Evolutionary conservation across 2,329 filamentous ascomycete species (phyloP), one percentile per base, ranked within the genome.

Genomic region (Colletotrichum filicis): DNA sequence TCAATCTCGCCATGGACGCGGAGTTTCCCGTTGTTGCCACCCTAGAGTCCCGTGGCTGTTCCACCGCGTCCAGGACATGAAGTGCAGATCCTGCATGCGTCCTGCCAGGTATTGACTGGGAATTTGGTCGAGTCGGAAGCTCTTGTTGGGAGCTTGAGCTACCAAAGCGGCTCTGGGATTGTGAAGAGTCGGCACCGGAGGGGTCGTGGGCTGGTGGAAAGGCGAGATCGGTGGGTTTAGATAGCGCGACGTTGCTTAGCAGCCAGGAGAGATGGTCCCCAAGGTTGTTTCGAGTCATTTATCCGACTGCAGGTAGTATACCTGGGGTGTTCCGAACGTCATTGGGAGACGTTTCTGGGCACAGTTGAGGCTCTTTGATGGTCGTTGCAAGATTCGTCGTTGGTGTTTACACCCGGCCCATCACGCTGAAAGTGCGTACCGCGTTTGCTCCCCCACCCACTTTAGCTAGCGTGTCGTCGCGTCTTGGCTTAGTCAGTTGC

Each of bases 231-330:
- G 82, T 71, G 62, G 84, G 83, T 78, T 81, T 82, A 76, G 80
- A 81, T 77, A 82, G 79, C 69, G 82, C 78, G 77, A 83, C 80
- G 80, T 88, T 87, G 77, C 84, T 83, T 77, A 90, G 79, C 78
- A 91, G 83, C 89, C 89, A 91, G 77, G 87, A 83, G 77, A 91
- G 82, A 79, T 91, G 87, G 78, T 88, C 85, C 77, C 82, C 80
- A 73, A 91, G 85, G 79, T 91, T 91, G 82, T 91, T 90, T 79
- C 87, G 88, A 84, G 89, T 91, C 89, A 91, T 91, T 84, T 87
- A 87, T 84, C 79, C 85, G 81, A 81, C 77, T 73, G 59, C 56
- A 49, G 28, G 32, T 32, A 49, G 30, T 71, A 8, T 28, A 61
- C 66, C 30, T 56, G 60, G 57, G 55, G 58, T 46, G 2, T 66